A percentile compares a stretch with the other conserved stretches of the same genome.
Conservation (phyloP, 371 early-diverging fungal species). For the Scutellospora calospora region DNA sequence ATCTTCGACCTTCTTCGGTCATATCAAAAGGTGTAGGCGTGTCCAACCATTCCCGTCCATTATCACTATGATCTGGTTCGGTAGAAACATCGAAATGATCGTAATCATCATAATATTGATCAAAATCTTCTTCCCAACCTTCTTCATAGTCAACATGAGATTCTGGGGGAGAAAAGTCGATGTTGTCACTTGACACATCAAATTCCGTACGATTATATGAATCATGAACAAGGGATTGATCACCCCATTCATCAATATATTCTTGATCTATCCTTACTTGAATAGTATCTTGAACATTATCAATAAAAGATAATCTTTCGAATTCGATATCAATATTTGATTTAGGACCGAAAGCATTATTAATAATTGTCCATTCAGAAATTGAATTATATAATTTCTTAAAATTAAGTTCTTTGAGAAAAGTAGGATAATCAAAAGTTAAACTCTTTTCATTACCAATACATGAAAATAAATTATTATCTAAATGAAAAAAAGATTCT, state of each 20-base stretch:
- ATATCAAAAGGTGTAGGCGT: background rate
- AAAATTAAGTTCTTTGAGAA: slow-evolving; percentile 21
- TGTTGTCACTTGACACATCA: background rate
- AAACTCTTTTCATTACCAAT: background rate
- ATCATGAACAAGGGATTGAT: background rate
- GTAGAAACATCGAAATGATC: background rate
- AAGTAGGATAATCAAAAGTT: slow-evolving; percentile 8
- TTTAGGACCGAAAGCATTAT: background rate
- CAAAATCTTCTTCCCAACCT: slow-evolving; percentile 2
- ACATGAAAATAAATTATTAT: background rate
- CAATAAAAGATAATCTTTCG: background rate
- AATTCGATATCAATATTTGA: slow-evolving; percentile 7
- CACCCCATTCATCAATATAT: background rate
- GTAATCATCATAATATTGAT: background rate
- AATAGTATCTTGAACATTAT: background rate
- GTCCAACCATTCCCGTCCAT: background rate
- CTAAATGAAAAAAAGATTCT: background rate
- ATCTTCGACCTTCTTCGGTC: background rate
- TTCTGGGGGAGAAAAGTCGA: background rate
- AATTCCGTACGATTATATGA: background rate
- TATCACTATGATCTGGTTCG: background rate
- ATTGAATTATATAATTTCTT: slow-evolving; percentile 25
- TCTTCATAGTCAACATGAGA: slow-evolving; percentile 6
- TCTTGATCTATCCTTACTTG: background rate
- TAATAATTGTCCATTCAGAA: background rate